A percentile compares a stretch with the other conserved stretches of the same genome.
These are phyloP conservation scores for Prunus persica DNA, from an alignment of 306 rosid genomes.

Conservation along the genomic window DNA sequence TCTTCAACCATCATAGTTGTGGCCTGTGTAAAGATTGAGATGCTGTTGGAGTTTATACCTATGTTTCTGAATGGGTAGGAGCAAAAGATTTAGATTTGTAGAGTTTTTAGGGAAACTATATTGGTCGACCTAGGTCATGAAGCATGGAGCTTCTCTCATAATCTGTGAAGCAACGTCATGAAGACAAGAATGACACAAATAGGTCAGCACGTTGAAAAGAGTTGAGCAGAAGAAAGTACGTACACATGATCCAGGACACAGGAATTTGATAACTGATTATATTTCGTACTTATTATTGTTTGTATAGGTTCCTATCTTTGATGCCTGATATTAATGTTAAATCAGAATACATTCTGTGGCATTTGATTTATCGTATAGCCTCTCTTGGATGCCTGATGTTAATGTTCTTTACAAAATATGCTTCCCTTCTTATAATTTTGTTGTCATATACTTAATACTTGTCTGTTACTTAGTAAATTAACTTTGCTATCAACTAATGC, in stretches of 20 bases:
- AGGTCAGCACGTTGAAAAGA: not conserved
- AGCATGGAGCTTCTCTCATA: not conserved
- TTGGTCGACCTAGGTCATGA: not conserved
- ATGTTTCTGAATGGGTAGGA: not conserved
- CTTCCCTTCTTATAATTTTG: conserved; percentile 21
- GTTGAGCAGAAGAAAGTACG: not conserved
- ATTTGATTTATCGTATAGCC: not conserved
- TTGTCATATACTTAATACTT: conserved; percentile 14
- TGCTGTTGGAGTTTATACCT: not conserved
- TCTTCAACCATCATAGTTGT: not conserved
- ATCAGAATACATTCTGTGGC: not conserved
- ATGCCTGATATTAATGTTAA: no score
- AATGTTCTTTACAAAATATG: not conserved
- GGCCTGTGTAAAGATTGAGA: no score
- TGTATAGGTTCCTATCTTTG: no score
- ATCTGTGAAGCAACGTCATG: not conserved
- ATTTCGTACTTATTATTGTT: no score
- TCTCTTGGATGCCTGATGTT: conserved; percentile 10
- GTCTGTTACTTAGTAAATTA: conserved; percentile 43
- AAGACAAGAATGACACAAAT: not conserved
- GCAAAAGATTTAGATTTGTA: not conserved
- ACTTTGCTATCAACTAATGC: conserved; percentile 98
- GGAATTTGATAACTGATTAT: no score
- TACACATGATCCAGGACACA: not conserved
- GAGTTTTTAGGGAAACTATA: not conserved